Evolutionary conservation across 306 rosid species (phyloP).

Genomic region (Trifolium pratense): DNA sequence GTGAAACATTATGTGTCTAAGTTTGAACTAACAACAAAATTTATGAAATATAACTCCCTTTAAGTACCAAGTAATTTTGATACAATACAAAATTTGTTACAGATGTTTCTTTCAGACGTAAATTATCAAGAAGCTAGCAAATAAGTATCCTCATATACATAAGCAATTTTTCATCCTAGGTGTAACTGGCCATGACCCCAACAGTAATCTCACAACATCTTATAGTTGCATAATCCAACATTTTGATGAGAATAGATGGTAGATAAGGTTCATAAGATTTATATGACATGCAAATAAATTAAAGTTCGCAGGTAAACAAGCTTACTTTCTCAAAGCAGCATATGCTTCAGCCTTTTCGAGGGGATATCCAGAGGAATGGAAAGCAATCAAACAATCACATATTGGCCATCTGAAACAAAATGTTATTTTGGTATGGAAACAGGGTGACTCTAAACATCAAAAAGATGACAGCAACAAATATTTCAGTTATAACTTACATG

Average conservation of each 20-base stretch:
- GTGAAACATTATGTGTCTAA: not conserved
- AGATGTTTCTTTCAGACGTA: not conserved
- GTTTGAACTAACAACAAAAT: slow-evolving; percentile 6
- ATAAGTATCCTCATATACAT: slow-evolving; percentile 22
- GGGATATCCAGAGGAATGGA: slow-evolving; percentile 92
- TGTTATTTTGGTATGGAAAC: slow-evolving; percentile 38
- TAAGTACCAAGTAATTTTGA: not conserved
- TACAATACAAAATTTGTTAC: not conserved
- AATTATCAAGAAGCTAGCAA: slow-evolving; percentile 31
- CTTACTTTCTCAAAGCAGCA: slow-evolving; percentile 90
- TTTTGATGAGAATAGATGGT: slow-evolving; percentile 27
- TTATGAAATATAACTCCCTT: slow-evolving; percentile 11
- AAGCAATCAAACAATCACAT: slow-evolving; percentile 95
- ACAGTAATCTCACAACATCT: slow-evolving; percentile 24
- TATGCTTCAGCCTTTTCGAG: slow-evolving; percentile 90
- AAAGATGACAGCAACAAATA: slow-evolving; percentile 25
- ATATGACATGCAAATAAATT: slow-evolving; percentile 25
- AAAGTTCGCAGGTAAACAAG: slow-evolving; percentile 32
- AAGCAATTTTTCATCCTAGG: slow-evolving; percentile 19
- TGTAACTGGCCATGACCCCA: slow-evolving; percentile 19
- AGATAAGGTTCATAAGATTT: slow-evolving; percentile 1
- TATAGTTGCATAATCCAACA: slow-evolving; percentile 37
- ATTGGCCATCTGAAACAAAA: slow-evolving; percentile 86
- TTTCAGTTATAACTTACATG: slow-evolving; percentile 28
- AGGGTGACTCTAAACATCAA: not conserved